These are phyloP conservation scores for Lachnellula arida DNA, from an alignment of 2,329 filamentous ascomycete species.

Conservation along the genomic window DNA sequence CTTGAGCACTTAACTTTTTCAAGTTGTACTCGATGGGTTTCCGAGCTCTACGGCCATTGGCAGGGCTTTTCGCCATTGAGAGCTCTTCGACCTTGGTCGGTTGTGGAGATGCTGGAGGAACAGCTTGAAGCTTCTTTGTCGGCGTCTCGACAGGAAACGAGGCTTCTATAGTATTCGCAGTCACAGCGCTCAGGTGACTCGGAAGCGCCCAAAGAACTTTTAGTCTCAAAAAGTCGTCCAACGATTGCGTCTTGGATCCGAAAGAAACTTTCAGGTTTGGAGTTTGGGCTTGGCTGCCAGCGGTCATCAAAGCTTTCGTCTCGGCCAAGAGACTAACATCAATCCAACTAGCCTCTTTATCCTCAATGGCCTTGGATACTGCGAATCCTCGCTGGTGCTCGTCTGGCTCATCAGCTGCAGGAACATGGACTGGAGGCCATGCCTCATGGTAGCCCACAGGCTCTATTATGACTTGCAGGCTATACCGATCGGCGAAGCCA, in stretches of 20 bases:
- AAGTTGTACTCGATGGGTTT: constrained; percentile 47
- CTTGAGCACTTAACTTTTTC: constrained; percentile 54
- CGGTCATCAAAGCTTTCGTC: not conserved
- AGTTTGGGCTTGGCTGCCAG: constrained; percentile 5
- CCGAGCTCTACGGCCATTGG: constrained; percentile 19
- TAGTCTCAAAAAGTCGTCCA: constrained; percentile 14
- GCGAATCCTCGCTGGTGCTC: not conserved
- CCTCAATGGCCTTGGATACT: not conserved
- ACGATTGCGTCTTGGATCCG: constrained; percentile 2
- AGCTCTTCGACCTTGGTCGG: constrained; percentile 3
- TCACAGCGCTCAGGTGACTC: constrained; percentile 5
- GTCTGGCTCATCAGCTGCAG: not conserved
- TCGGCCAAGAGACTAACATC: constrained; percentile 3
- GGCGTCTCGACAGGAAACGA: not conserved
- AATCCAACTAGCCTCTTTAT: not conserved
- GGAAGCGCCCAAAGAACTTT: constrained; percentile 23
- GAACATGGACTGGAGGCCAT: constrained; percentile 23
- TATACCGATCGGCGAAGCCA: constrained; percentile 22
- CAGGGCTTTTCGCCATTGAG: constrained; percentile 12
- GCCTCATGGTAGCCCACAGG: constrained; percentile 8
- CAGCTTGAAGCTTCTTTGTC: not conserved
- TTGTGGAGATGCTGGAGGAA: constrained; percentile 5
- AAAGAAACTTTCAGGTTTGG: constrained; percentile 9
- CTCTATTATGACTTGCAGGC: constrained; percentile 15
- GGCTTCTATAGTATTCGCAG: not conserved